A percentile compares a stretch with the other conserved stretches of the same genome.
These are phyloP conservation scores for Neoboletus magnificus DNA, from an alignment of 768 basidiomycete species.

Conservation along the genomic window DNA sequence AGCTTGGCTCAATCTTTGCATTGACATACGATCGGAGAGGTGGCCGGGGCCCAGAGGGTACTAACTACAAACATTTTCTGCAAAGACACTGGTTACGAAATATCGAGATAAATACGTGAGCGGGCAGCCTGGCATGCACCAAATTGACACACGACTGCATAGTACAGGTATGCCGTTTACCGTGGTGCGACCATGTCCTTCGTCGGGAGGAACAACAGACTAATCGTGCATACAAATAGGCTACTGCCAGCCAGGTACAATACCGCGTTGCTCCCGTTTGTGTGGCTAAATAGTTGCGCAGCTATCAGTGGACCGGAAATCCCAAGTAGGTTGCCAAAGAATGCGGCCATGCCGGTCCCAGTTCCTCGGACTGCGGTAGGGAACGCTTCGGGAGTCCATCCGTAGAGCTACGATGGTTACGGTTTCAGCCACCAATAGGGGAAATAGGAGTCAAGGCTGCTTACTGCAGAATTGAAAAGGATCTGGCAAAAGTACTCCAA, in stretches of 20 bases:
- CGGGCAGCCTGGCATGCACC: background rate
- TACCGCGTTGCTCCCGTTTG: constrained; percentile 4
- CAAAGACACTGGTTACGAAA: background rate
- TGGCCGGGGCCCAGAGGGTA: no score
- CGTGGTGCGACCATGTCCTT: constrained; percentile 14
- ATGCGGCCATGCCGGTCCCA: constrained; percentile 5
- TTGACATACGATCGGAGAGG: no score
- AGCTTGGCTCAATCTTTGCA: no score
- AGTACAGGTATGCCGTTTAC: background rate
- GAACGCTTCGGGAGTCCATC: constrained; percentile 19
- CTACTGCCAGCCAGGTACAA: constrained; percentile 13
- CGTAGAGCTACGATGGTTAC: constrained; percentile 3
- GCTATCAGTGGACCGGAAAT: constrained; percentile 1
- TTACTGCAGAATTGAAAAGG: constrained; percentile 11
- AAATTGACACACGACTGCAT: background rate
- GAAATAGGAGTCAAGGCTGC: background rate
- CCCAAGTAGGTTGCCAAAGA: background rate
- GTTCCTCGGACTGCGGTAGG: constrained; percentile 14
- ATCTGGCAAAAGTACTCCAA: constrained; percentile 7
- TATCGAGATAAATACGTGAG: background rate
- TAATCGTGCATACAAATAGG: constrained; percentile 8
- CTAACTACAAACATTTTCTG: no score
- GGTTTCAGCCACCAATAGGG: background rate
- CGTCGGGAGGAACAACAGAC: constrained; percentile 3
- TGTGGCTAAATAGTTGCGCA: background rate